Evolutionary conservation across 495 filamentous ascomycete species (phyloP).

Genomic region (Hypoxylon subgilvum): DNA sequence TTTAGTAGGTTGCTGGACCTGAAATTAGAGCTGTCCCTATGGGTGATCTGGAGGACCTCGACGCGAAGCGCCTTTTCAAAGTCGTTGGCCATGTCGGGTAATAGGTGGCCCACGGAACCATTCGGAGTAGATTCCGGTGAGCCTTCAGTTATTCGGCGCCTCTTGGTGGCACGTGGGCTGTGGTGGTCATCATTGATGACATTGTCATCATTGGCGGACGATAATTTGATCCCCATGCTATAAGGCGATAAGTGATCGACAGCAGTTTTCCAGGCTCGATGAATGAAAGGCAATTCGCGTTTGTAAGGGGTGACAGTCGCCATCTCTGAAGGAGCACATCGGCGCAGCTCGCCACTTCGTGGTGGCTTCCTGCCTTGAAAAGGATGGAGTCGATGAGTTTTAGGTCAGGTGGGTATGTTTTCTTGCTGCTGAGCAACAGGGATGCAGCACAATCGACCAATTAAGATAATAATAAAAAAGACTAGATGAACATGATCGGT

Average conservation of each 20-base stretch:
- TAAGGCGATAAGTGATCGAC: constrained; percentile 40
- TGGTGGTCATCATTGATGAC: constrained; percentile 37
- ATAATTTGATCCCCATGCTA: constrained; percentile 51
- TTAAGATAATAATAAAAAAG: constrained; percentile 25
- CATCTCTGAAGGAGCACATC: constrained; percentile 45
- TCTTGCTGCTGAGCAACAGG: constrained; percentile 1
- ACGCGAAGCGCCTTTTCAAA: constrained; percentile 51
- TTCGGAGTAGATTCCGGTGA: constrained; percentile 33
- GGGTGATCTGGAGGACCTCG: constrained; percentile 54
- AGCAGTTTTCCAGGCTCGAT: constrained; percentile 44
- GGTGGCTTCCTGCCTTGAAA: constrained; percentile 26
- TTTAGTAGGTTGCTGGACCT: constrained; percentile 48
- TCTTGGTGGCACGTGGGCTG: constrained; percentile 45
- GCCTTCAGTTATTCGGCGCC: constrained; percentile 47
- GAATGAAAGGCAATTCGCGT: constrained; percentile 43
- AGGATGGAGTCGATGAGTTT: background rate
- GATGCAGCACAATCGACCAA: constrained; percentile 27
- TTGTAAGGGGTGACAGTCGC: constrained; percentile 42
- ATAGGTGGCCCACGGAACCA: constrained; percentile 36
- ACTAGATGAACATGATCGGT: constrained; percentile 19
- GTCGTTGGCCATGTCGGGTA: constrained; percentile 39
- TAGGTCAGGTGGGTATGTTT: background rate
- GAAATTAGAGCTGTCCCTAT: constrained; percentile 49
- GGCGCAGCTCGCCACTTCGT: constrained; percentile 40
- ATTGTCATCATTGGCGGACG: constrained; percentile 45